Conservation (phyloP, 495 filamentous ascomycete genomes). For the Trichoderma asperelloides region DNA sequence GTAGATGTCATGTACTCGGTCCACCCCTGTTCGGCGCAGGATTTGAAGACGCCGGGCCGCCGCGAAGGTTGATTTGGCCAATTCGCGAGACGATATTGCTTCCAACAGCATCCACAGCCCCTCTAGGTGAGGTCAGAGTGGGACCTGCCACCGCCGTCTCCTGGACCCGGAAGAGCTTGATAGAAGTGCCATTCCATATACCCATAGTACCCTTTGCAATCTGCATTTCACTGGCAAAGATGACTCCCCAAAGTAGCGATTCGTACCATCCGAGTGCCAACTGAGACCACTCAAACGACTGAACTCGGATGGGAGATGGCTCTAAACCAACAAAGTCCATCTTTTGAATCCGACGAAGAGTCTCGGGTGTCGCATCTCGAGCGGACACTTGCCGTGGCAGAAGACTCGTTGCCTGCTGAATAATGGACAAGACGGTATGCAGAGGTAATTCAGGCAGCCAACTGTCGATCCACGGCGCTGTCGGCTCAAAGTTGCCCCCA, state of each 20-base stretch:
- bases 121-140: conserved; percentile 70
- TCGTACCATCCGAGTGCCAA: conserved; percentile 95
- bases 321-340: conserved; percentile 54
- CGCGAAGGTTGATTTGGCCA: conserved; percentile 60
- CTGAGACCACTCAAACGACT: conserved; percentile 93
- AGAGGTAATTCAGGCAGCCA: conserved; percentile 91
- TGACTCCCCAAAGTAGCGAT: conserved; percentile 87
- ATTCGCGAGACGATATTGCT: conserved; percentile 84
- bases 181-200: conserved; percentile 85
- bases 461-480: conserved; percentile 74
- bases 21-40: neutral
- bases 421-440: conserved; percentile 78
- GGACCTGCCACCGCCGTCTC: conserved; percentile 73
- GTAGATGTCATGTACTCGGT: neutral
- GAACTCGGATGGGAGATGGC: conserved; percentile 63
- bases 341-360: conserved; percentile 31
- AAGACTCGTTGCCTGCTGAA: conserved; percentile 49
- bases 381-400: conserved; percentile 33
- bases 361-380: conserved; percentile 25
- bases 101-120: conserved; percentile 92
- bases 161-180: conserved; percentile 85
- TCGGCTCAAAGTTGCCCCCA: conserved; percentile 63
- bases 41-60: conserved; percentile 9
- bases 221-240: conserved; percentile 84
- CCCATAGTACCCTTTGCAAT: conserved; percentile 83